Conservation (phyloP, 2,329 filamentous ascomycete species). For the Colletotrichum chlorophyti region DNA sequence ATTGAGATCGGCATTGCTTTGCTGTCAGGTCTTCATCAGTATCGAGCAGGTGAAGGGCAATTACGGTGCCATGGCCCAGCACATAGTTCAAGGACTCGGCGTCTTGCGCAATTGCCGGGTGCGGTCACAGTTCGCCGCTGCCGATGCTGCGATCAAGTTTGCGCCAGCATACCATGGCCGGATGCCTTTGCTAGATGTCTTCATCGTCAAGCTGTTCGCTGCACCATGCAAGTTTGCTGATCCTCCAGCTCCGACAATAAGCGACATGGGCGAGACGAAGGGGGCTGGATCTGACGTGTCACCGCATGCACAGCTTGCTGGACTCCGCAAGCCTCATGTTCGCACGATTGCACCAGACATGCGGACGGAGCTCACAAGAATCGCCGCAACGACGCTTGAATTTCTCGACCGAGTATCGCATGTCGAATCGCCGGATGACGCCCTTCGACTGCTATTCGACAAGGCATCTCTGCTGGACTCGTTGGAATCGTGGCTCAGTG, state of each 20-base stretch:
- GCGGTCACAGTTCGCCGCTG: constrained; percentile 39
- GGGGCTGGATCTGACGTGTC: constrained; percentile 30
- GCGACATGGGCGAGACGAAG: constrained; percentile 24
- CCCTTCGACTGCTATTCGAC: constrained; percentile 36
- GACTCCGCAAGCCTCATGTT: constrained; percentile 33
- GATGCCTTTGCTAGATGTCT: constrained; percentile 48
- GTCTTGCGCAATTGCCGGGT: constrained; percentile 50
- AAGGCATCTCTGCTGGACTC: constrained; percentile 39
- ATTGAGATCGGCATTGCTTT: constrained; percentile 48
- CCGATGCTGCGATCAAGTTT: constrained; percentile 33
- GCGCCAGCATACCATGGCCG: constrained; percentile 38
- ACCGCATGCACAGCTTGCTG: constrained; percentile 32
- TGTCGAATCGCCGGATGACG: constrained; percentile 32
- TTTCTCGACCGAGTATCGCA: constrained; percentile 40
- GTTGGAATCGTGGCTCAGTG: constrained; percentile 40
- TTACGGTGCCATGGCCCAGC: constrained; percentile 48
- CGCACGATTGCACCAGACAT: constrained; percentile 45
- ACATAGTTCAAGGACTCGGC: constrained; percentile 49
- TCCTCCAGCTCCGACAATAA: constrained; percentile 30
- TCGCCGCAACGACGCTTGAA: constrained; percentile 38
- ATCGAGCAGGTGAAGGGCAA: constrained; percentile 51
- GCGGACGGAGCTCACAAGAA: constrained; percentile 41
- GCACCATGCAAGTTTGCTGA: constrained; percentile 50
- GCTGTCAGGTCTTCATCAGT: constrained; percentile 55
- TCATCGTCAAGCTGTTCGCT: constrained; percentile 49